These are phyloP conservation scores for Lolium rigidum DNA, from an alignment of 176 grass and related monocot species.

Conservation along the genomic window DNA sequence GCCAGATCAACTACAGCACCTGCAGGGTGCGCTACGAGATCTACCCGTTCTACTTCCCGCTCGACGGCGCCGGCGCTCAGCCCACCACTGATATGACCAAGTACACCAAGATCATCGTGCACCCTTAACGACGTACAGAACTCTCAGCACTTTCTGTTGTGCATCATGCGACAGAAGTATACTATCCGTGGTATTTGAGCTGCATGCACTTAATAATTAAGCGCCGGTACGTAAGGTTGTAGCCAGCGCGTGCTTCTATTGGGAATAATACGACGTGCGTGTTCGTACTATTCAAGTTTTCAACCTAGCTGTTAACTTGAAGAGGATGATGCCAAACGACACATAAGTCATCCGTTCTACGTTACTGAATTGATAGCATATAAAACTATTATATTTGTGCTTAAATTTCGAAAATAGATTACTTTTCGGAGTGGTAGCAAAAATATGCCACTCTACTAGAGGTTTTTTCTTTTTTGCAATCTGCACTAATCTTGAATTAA, in stretches of 20 bases:
- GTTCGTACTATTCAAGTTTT: too few relatives aligned
- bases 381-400: too few relatives aligned
- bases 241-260: neutral
- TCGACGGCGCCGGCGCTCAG: conserved; percentile 17
- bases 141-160: neutral
- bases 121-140: neutral
- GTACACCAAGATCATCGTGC: conserved; percentile 63
- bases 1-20: conserved; percentile 74
- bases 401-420: too few relatives aligned
- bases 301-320: too few relatives aligned
- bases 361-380: too few relatives aligned
- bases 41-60: conserved; percentile 77
- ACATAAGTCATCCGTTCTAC: too few relatives aligned
- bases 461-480: too few relatives aligned
- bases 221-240: conserved; percentile 6
- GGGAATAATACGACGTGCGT: neutral
- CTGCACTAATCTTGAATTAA: too few relatives aligned
- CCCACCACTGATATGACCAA: conserved; percentile 46
- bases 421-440: too few relatives aligned
- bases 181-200: neutral
- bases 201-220: neutral
- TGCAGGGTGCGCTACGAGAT: conserved; percentile 81
- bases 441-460: too few relatives aligned
- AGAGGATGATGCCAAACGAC: too few relatives aligned
- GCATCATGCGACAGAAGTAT: neutral